Evolutionary conservation across 2,329 filamentous ascomycete species (phyloP).

Genomic region (Colletotrichum magnum): DNA sequence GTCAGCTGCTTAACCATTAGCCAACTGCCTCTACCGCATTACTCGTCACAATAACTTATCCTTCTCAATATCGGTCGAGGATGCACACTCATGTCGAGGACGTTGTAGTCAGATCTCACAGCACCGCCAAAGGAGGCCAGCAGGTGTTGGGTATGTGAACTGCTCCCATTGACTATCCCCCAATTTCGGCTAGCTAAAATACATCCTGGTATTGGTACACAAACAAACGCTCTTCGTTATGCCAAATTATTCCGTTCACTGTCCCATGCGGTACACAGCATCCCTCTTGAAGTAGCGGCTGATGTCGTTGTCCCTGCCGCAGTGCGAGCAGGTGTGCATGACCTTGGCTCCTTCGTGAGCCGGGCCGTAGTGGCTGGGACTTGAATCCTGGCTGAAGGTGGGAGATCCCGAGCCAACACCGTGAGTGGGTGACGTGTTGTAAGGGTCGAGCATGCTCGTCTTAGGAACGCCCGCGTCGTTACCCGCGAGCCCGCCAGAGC

Average conservation of each 20-base stretch:
- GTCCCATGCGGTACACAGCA: slow-evolving; percentile 38
- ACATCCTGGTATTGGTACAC: slow-evolving; percentile 23
- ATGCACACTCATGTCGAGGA: too few relatives aligned
- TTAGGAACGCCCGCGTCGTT: slow-evolving; percentile 30
- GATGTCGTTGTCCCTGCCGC: slow-evolving; percentile 42
- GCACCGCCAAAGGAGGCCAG: too few relatives aligned
- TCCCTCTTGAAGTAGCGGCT: slow-evolving; percentile 43
- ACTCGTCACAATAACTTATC: too few relatives aligned
- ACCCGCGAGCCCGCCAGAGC: slow-evolving; percentile 13
- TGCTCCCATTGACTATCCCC: slow-evolving; percentile 8
- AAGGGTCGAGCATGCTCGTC: slow-evolving; percentile 40
- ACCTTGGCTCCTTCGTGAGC: slow-evolving; percentile 41
- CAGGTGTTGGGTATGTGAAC: not conserved
- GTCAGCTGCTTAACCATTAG: too few relatives aligned
- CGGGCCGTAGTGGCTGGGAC: slow-evolving; percentile 41
- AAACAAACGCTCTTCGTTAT: slow-evolving; percentile 15
- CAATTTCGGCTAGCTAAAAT: slow-evolving; percentile 20
- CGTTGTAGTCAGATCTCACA: too few relatives aligned
- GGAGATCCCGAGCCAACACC: slow-evolving; percentile 28
- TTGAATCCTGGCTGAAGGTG: slow-evolving; percentile 26
- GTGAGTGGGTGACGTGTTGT: slow-evolving; percentile 16
- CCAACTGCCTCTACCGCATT: too few relatives aligned
- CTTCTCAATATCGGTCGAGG: too few relatives aligned
- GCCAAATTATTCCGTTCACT: not conserved
- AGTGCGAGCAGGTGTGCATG: slow-evolving; percentile 37